Base-by-base conservation (phyloP, 2,329 filamentous ascomycete genomes). In the Keithomyces neogunnii region DNA sequence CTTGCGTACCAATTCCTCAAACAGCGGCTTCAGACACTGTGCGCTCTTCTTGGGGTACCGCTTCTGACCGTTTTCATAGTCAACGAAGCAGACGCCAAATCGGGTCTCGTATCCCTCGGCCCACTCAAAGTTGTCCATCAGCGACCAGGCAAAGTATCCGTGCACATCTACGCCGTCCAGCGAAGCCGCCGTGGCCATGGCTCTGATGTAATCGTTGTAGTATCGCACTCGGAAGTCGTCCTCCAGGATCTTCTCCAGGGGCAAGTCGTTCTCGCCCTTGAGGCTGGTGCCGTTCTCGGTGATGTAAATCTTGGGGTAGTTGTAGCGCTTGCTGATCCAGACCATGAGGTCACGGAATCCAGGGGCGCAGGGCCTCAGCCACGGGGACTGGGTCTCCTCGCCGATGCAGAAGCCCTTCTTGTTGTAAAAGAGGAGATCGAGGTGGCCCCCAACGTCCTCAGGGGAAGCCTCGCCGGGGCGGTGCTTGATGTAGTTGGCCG, bases 41-140 rank as follows among this genome's bases (percentile, higher is more conserved):
- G 39, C 89, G 66, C 88, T 93, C 79, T 90, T 89, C 79, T 95
- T 95, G 39, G 89, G 84, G 59, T 84, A 78, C 48, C 89, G 76
- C 73, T 85, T 88, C 75, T 95, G 89, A 29, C 82, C 84, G 58
- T 88, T 80, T 60, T 81, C 73, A 66, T 93, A 95, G 69, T 95
- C 88, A 49, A 95, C 88, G 65, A 78, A 93, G 5, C 85, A 88
- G 51, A 90, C 88, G 30, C 89, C 89, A 61, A 95, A 95, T 40
- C 89, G 79, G 43, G 88, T 93, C 71, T 88, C 84, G 63, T 92
- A 95, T 9, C 89, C 89, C 66, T 95, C 89, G n/a, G 89, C 87
- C 88, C 88, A 92, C 69, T 92, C 88, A 62, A 92, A 92, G 73
- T 92, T 92, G 69, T 95, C 89, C 78, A 95, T 81, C 57, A 95